Evolutionary conservation across 192 early-diverging fungal species (phyloP).

Genomic region (Backusella morwellensis): DNA sequence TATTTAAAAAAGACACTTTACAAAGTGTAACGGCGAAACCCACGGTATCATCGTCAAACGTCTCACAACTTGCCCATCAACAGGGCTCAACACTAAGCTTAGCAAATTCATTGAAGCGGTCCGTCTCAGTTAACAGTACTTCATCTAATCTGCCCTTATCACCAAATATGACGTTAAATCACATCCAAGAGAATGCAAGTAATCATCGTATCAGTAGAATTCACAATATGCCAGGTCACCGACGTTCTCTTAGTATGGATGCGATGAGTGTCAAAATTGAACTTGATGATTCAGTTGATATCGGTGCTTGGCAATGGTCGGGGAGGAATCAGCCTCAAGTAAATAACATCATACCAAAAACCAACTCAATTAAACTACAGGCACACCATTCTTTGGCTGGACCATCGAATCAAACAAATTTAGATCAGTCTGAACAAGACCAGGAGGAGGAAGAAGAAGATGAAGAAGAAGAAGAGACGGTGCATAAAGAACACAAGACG

Average conservation of each 20-base stretch:
- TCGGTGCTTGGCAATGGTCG: not conserved
- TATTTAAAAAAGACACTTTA: not conserved
- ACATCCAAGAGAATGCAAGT: not conserved
- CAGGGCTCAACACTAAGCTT: not conserved
- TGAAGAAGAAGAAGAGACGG: not conserved
- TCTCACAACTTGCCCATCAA: not conserved
- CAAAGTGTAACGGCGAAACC: not conserved
- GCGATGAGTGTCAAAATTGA: not conserved
- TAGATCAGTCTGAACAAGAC: not conserved
- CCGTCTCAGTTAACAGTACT: not conserved
- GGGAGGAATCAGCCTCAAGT: not conserved
- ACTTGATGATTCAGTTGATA: not conserved
- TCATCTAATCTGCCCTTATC: not conserved
- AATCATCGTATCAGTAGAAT: not conserved
- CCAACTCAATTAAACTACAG: not conserved
- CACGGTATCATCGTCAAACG: not conserved
- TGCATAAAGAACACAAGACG: not conserved
- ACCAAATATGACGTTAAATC: not conserved
- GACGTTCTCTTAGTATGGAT: not conserved
- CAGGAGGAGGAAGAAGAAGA: not conserved
- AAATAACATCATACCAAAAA: not conserved
- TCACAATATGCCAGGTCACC: not conserved
- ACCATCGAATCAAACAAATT: not conserved
- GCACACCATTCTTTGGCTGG: not conserved
- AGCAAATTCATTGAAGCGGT: slow-evolving; percentile 9